Base-by-base conservation (phyloP, 1,284 basidiomycete species). In the Xanthoconium separans region DNA sequence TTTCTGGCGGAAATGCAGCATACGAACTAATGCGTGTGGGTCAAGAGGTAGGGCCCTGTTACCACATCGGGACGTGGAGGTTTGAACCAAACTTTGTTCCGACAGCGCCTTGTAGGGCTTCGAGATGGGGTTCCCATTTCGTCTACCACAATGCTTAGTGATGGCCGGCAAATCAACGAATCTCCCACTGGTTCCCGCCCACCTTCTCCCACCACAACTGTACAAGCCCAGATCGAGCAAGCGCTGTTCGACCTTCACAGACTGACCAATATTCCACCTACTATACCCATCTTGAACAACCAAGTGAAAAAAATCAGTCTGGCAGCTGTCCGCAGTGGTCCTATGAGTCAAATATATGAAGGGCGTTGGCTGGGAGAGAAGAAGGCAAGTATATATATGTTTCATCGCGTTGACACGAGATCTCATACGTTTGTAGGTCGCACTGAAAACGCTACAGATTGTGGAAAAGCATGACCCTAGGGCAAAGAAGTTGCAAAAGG, bases 341-440 rank as follows among this genome's bases (percentile, higher is more conserved):
- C 70, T 16, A 78, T 78, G 56, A 80, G 77, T 58, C 76, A 82
- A 53, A 73, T 84, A 36, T 83, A 72, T 68, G 61, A 72, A 51
- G 83, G 82, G 11, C 66, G 58, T 20, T 84, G 81, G 82, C 61
- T 84, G 7, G 75, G 70, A 16, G 71, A 74, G 55, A 76, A 77
- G 68, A 77, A 77, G 69, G 82, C 75, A 50, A 16, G 42, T 4
- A 52, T 34, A 43, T 39, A 50, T 18, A n/a, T 24, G 4, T 31
- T 5, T 3, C 4, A 43, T 44, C 29, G 10, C 39, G 34, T 51
- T 16, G 27, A 33, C 15, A 18, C 27, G 4, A 16, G 8, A 4
- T 52, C 27, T 60, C 37, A 10, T 18, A 15, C 42, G 15, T 20
- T 43, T 44, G 20, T 51, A 82, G 81, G 82, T 84, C 37, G 82